phyloP scores from a whole-genome alignment of 495 filamentous ascomycete genomes.

The Chlorociboria aeruginascens region DNA sequence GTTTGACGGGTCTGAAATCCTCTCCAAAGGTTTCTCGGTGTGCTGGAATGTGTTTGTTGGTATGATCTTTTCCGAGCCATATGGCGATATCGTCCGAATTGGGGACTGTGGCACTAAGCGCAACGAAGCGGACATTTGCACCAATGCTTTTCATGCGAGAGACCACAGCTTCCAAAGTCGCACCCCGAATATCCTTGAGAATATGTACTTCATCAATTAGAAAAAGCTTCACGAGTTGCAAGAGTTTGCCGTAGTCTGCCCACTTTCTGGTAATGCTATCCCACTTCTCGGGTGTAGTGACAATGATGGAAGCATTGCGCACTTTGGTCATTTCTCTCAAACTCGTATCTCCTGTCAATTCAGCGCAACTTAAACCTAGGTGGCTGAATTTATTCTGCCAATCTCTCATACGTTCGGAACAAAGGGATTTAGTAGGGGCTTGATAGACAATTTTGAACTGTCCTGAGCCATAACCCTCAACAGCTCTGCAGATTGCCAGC shows the following conservation, averaged over 20 bases:
- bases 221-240: constrained; percentile 80
- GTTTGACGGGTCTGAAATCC: constrained; percentile 75
- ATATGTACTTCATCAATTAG: constrained; percentile 97
- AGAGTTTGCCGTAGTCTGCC: constrained; percentile 76
- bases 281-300: constrained; percentile 98
- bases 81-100: constrained; percentile 83
- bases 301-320: constrained; percentile 76
- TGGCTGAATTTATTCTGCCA: constrained; percentile 78
- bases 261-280: constrained; percentile 94
- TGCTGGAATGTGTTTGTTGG: constrained; percentile 56
- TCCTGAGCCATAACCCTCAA: constrained; percentile 46
- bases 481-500: constrained; percentile 76
- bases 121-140: constrained; percentile 78
- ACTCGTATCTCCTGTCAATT: constrained; percentile 89
- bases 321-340: constrained; percentile 58
- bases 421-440: constrained; percentile 89
- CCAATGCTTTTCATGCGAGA: constrained; percentile 93
- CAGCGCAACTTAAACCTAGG: constrained; percentile 64
- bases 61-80: constrained; percentile 77
- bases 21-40: constrained; percentile 74
- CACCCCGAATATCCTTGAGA: constrained; percentile 77
- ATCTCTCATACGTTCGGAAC: constrained; percentile 67
- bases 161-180: constrained; percentile 89
- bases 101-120: constrained; percentile 85
- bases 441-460: constrained; percentile 91